These are phyloP conservation scores for Paraphoma chrysanthemicola DNA, from an alignment of 2,329 filamentous ascomycete species.

Conservation along the genomic window DNA sequence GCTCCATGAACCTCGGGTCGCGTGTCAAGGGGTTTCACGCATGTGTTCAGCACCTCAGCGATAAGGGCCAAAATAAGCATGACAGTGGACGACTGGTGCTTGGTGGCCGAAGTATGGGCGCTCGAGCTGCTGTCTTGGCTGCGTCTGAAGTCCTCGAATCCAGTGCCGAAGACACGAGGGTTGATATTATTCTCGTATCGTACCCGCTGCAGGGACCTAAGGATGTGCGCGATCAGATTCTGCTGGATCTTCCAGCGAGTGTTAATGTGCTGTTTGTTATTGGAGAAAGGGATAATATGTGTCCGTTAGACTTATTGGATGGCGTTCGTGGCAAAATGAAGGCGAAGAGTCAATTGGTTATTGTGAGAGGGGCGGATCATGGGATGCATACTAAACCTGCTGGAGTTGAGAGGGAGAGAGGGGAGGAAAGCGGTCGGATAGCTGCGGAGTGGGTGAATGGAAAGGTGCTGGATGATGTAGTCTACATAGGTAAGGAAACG, in stretches of 20 bases:
- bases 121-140: slow-evolving; percentile 51
- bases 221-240: slow-evolving; percentile 47
- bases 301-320: slow-evolving; percentile 24
- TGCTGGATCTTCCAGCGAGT: slow-evolving; percentile 39
- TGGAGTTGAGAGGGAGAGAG: slow-evolving; percentile 30
- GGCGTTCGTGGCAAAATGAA: slow-evolving; percentile 46
- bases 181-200: slow-evolving; percentile 47
- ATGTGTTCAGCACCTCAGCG: slow-evolving; percentile 34
- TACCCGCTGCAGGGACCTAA: slow-evolving; percentile 51
- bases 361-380: slow-evolving; percentile 50
- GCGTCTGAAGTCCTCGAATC: slow-evolving; percentile 28
- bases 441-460: slow-evolving; percentile 45
- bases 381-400: slow-evolving; percentile 48
- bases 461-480: slow-evolving; percentile 2
- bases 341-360: slow-evolving; percentile 45
- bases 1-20: slow-evolving; percentile 50
- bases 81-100: slow-evolving; percentile 23
- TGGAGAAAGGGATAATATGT: slow-evolving; percentile 40
- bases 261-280: slow-evolving; percentile 50
- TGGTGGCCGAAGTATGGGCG: slow-evolving; percentile 54
- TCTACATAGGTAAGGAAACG: slow-evolving; percentile 11
- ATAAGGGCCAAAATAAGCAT: not conserved
- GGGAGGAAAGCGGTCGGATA: slow-evolving; percentile 40
- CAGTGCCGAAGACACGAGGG: not conserved
- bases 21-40: slow-evolving; percentile 48